Base-by-base conservation (phyloP, 2,329 filamentous ascomycete species). In the Daldinia sp. region DNA sequence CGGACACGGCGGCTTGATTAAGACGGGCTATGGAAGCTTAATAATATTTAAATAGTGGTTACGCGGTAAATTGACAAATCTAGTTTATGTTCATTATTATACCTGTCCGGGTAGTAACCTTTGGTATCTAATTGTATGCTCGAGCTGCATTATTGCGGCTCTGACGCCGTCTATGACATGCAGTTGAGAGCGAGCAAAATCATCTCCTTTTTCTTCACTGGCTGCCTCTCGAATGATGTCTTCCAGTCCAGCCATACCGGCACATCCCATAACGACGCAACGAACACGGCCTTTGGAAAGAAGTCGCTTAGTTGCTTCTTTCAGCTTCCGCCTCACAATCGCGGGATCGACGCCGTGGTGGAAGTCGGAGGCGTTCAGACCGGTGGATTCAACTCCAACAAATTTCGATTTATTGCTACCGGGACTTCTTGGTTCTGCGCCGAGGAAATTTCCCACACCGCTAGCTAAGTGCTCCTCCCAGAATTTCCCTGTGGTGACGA, bases 221-320 rank as follows among this genome's bases (percentile, higher is more conserved):
- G 92, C 91, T 0, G 91, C 91, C 48, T 87, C 85, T 37, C 90
- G 86, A 42, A 98, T 93, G 65, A 90, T 90, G 44, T 88, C 84
- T 74, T 96, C 92, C 81, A 98, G 86, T 0, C 94, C 94, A 0
- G 91, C 90, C 94, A 98, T 97, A 0, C 94, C 94, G 2, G 93
- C 94, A 78, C 94, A 98, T 0, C 94, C 94, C 83, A 98, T 86
- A 75, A 93, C 92, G 6, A 98, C 88, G 26, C 90, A 92, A 4
- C 84, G 83, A 0, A 94, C 87, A 3, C 84, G 82, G 0, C 85
- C 82, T 12, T 83, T 83, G 6, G 77, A 78, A 30, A 97, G 80
- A 28, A 97, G 81, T 57, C 85, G 82, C 77, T 85, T 87, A 0
- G 93, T 92, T 0, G 94, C 93, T 15, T 88, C 85, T 72, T 85